These are phyloP conservation scores for Fusarium compactum DNA, from an alignment of 2,329 filamentous ascomycete genomes.

Conservation along the genomic window DNA sequence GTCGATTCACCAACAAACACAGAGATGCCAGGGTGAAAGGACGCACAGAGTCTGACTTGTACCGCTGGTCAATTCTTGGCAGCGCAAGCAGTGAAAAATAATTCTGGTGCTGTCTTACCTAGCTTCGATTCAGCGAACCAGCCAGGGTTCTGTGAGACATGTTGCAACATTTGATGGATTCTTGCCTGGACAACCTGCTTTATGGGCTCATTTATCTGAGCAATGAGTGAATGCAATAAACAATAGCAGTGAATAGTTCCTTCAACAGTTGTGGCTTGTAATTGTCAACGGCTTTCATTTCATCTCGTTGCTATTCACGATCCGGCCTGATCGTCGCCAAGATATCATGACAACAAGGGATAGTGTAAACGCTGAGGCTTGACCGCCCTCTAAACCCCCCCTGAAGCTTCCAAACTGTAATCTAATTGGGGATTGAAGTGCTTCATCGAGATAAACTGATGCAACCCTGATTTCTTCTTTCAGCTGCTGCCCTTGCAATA, in stretches of 20 bases:
- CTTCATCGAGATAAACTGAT: background rate
- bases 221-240: slow-evolving; percentile 3
- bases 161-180: slow-evolving; percentile 20
- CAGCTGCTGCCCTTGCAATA: slow-evolving; percentile 29
- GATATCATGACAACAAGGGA: slow-evolving; percentile 24
- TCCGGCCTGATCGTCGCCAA: slow-evolving; percentile 23
- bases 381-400: slow-evolving; percentile 1
- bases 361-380: slow-evolving; percentile 32
- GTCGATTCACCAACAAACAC: slow-evolving; percentile 10
- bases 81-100: slow-evolving; percentile 17
- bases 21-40: slow-evolving; percentile 12
- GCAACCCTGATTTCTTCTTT: slow-evolving; percentile 15
- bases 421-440: slow-evolving; percentile 21
- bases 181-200: slow-evolving; percentile 36
- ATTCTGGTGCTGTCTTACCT: slow-evolving; percentile 21
- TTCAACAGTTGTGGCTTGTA: slow-evolving; percentile 19
- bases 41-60: slow-evolving; percentile 25
- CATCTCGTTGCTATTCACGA: slow-evolving; percentile 9
- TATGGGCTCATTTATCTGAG: slow-evolving; percentile 9
- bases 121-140: slow-evolving; percentile 25
- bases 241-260: background rate
- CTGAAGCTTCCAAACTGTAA: slow-evolving; percentile 13
- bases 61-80: slow-evolving; percentile 22
- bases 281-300: slow-evolving; percentile 22
- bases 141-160: slow-evolving; percentile 36